Conservation (phyloP, 768 basidiomycete species). For the Basidioascus undulatus region DNA sequence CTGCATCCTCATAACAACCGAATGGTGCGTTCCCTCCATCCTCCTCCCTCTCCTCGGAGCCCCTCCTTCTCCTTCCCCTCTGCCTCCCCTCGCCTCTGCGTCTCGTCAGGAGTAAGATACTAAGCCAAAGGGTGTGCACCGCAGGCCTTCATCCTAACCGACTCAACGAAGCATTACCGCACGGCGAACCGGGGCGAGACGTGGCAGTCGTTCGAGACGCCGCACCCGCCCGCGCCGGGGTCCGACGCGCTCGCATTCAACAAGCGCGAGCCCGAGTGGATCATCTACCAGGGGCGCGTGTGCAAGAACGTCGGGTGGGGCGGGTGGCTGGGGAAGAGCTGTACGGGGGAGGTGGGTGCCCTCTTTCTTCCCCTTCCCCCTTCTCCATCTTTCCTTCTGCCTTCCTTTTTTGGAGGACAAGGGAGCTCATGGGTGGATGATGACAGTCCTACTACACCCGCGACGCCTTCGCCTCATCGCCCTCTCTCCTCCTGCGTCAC, state of each 20-base stretch:
- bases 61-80: not conserved
- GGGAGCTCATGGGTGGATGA: too few species aligned
- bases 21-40: conserved; percentile 27
- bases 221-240: conserved; percentile 33
- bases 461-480: conserved; percentile 44
- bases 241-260: conserved; percentile 62
- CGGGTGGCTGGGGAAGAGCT: conserved; percentile 29
- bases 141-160: conserved; percentile 70
- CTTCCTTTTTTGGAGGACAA: not conserved
- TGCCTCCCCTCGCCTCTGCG: not conserved
- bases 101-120: not conserved
- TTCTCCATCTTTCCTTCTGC: not conserved
- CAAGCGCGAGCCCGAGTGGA: conserved; percentile 41
- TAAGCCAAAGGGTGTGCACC: not conserved
- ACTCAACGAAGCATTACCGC: conserved; percentile 52
- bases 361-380: not conserved
- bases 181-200: conserved; percentile 68
- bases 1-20: conserved; percentile 66
- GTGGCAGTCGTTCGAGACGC: conserved; percentile 60
- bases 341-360: conserved; percentile 44
- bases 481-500: conserved; percentile 37
- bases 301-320: conserved; percentile 32
- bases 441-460: conserved; percentile 75
- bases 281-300: conserved; percentile 50
- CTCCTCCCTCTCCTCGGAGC: not conserved